These are phyloP conservation scores for Cyclanthera cordifolia DNA, from an alignment of 306 rosid species.

Conservation along the genomic window DNA sequence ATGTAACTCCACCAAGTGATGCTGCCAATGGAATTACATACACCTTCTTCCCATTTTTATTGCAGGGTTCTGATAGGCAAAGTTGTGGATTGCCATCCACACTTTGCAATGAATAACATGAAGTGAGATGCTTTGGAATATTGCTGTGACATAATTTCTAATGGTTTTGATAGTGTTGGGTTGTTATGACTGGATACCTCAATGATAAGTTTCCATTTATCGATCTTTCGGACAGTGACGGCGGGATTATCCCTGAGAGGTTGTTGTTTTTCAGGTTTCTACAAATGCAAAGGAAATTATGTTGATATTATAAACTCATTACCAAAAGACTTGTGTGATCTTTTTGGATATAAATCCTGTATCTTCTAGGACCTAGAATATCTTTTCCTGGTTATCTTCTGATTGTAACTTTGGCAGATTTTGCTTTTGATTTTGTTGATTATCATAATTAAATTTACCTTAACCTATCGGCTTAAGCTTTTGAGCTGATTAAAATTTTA, in stretches of 20 bases:
- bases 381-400: too few relatives aligned
- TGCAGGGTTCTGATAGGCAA: conserved; percentile 19
- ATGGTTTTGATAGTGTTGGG: neutral
- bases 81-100: conserved; percentile 28
- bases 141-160: neutral
- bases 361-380: too few relatives aligned
- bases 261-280: conserved; percentile 40
- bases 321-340: neutral
- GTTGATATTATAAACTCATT: neutral
- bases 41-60: neutral
- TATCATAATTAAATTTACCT: too few relatives aligned
- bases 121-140: neutral
- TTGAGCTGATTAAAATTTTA: too few relatives aligned
- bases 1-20: conserved; percentile 26
- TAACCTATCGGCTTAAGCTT: too few relatives aligned
- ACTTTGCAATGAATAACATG: conserved; percentile 17
- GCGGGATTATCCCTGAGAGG: conserved; percentile 26
- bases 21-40: conserved; percentile 28
- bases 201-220: conserved; percentile 24
- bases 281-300: conserved; percentile 9
- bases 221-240: conserved; percentile 24
- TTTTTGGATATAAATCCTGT: too few relatives aligned
- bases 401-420: too few relatives aligned
- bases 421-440: too few relatives aligned
- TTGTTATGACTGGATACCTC: conserved; percentile 24